Percentiles rank a stretch among this genome's conserved stretches.
These are phyloP conservation scores for Petunia hybrid DNA, from an alignment of 305 asterid species.

Conservation along the genomic window DNA sequence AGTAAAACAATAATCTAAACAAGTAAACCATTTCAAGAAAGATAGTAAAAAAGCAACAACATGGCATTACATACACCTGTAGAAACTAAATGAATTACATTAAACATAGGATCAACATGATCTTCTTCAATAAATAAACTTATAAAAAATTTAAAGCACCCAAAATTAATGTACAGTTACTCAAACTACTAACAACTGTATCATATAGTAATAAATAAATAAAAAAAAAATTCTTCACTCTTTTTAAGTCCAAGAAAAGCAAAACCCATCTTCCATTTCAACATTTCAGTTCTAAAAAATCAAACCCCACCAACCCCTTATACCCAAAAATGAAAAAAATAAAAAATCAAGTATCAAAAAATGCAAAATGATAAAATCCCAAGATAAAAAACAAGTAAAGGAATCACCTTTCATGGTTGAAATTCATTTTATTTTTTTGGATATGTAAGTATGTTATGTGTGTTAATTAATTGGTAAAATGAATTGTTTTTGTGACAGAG, in stretches of 20 bases:
- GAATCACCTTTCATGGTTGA: slow-evolving; percentile 58
- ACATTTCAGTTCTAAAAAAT: slow-evolving; percentile 20
- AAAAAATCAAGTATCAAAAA: slow-evolving; percentile 24
- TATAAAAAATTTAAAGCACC: not conserved
- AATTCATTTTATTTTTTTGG: slow-evolving; percentile 50
- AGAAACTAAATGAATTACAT: not conserved
- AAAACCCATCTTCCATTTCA: slow-evolving; percentile 37
- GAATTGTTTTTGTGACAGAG: not conserved
- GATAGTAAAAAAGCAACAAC: slow-evolving; percentile 12
- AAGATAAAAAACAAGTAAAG: slow-evolving; percentile 19
- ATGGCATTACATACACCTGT: not conserved
- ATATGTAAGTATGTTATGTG: slow-evolving; percentile 27
- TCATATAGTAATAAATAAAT: not conserved
- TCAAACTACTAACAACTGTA: not conserved
- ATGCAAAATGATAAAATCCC: not conserved
- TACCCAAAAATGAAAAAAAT: slow-evolving; percentile 7
- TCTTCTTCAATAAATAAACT: not conserved
- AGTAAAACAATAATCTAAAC: not conserved
- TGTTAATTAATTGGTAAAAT: not conserved
- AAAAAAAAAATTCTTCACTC: not conserved
- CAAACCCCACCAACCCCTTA: slow-evolving; percentile 22
- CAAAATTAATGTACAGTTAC: not conserved
- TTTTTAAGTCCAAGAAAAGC: not conserved
- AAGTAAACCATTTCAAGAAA: slow-evolving; percentile 22
- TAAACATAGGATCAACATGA: slow-evolving; percentile 4